These are phyloP conservation scores for Nannochloris sp. DNA, from an alignment of 139 green algal species.

Conservation along the genomic window DNA sequence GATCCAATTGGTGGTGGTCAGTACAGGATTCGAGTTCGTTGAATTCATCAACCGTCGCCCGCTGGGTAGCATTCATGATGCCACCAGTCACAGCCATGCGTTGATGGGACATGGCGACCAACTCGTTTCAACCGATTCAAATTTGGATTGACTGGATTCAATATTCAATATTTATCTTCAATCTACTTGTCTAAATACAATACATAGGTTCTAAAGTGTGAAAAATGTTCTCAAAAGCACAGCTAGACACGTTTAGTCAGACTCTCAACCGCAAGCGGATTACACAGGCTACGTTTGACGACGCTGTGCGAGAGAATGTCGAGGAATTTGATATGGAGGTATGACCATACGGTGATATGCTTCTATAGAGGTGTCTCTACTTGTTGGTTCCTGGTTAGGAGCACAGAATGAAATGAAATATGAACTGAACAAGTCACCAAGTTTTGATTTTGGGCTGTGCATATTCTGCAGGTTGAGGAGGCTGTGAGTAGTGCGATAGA, in stretches of 20 bases:
- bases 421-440: background rate
- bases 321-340: constrained; percentile 82
- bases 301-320: constrained; percentile 65
- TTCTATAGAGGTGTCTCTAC: too few species aligned
- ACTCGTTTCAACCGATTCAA: too few species aligned
- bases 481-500: constrained; percentile 52
- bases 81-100: too few species aligned
- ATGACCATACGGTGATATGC: too few species aligned
- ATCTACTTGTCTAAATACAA: too few species aligned
- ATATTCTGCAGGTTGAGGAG: constrained; percentile 47
- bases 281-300: constrained; percentile 66
- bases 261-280: background rate
- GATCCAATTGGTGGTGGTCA: background rate
- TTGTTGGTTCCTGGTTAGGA: too few species aligned
- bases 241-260: background rate
- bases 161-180: too few species aligned
- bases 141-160: too few species aligned
- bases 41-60: constrained; percentile 1
- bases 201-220: too few species aligned
- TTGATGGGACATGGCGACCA: too few species aligned
- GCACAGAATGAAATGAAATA: background rate
- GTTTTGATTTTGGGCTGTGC: background rate
- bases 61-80: background rate
- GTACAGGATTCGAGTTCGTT: background rate
- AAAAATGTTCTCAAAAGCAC: background rate